Evolutionary conservation across 495 filamentous ascomycete species (phyloP).

Genomic region (Durotheca rogersii): DNA sequence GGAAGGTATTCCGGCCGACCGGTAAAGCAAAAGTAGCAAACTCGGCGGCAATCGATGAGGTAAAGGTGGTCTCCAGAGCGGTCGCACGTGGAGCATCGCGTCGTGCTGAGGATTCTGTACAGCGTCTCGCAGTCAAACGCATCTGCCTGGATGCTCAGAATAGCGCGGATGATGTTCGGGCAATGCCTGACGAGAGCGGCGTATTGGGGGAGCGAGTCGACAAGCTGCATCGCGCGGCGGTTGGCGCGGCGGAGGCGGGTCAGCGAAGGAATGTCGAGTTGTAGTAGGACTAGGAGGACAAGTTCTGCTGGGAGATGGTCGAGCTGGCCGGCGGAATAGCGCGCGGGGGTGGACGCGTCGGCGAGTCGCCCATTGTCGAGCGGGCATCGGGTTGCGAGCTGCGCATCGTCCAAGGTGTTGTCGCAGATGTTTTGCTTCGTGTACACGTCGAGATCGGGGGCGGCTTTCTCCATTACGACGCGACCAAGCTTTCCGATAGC

Average conservation of each 20-base stretch:
- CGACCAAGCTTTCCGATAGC: no score
- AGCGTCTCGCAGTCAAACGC: conserved; percentile 32
- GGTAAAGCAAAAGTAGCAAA: conserved; percentile 44
- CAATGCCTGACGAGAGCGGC: conserved; percentile 16
- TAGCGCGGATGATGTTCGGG: conserved; percentile 32
- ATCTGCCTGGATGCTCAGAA: conserved; percentile 33
- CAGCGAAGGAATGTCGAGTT: conserved; percentile 29
- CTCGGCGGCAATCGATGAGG: conserved; percentile 39
- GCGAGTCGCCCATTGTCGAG: conserved; percentile 36
- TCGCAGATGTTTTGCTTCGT: conserved; percentile 16
- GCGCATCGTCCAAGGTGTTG: conserved; percentile 28
- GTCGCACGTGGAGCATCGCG: conserved; percentile 36
- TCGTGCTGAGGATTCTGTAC: conserved; percentile 36
- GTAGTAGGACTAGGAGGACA: conserved; percentile 14
- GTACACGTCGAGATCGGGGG: no score
- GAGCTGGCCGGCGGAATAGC: conserved; percentile 10
- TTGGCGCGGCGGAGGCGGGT: conserved; percentile 32
- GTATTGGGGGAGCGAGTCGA: conserved; percentile 27
- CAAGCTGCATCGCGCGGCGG: conserved; percentile 18
- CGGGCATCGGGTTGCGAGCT: conserved; percentile 28
- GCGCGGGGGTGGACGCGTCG: conserved; percentile 1
- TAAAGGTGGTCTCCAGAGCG: conserved; percentile 42
- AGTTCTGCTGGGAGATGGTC: conserved; percentile 26
- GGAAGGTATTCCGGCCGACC: conserved; percentile 29
- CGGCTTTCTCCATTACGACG: no score